Evolutionary conservation across 306 rosid genomes (phyloP).

Genomic region (Prunus mume): DNA sequence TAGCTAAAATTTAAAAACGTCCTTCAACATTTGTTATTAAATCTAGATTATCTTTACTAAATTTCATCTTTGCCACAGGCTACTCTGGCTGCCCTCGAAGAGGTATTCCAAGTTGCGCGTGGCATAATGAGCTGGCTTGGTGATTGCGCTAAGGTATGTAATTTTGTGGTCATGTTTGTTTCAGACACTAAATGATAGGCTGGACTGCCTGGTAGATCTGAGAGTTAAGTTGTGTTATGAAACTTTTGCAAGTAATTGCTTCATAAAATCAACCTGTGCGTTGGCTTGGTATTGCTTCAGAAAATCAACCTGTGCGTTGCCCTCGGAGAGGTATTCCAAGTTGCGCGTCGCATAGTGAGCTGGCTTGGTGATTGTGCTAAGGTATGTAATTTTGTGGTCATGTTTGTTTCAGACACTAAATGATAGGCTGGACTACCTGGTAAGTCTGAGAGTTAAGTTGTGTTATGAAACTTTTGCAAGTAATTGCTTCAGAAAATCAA

Average conservation of each 20-base stretch:
- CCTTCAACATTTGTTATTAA: neutral
- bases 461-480: slow-evolving; percentile 39
- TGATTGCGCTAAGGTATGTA: slow-evolving; percentile 77
- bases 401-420: slow-evolving; percentile 7
- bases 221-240: slow-evolving; percentile 11
- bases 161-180: slow-evolving; percentile 2
- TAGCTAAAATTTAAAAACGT: neutral
- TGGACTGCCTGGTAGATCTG: slow-evolving; percentile 9
- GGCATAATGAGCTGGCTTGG: slow-evolving; percentile 85
- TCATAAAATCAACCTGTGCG: slow-evolving; percentile 74
- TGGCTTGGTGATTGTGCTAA: slow-evolving; percentile 95
- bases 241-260: slow-evolving; percentile 60
- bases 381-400: slow-evolving; percentile 32
- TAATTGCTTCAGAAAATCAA: slow-evolving; percentile 72
- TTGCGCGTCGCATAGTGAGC: slow-evolving; percentile 74
- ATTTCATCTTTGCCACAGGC: slow-evolving; percentile 40
- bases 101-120: slow-evolving; percentile 82
- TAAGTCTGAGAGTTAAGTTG: slow-evolving; percentile 11
- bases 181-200: slow-evolving; percentile 5
- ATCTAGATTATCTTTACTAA: slow-evolving; percentile 1
- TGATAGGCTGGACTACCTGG: slow-evolving; percentile 2
- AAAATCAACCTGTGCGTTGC: too few relatives aligned
- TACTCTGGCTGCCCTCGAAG: slow-evolving; percentile 88
- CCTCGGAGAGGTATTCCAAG: slow-evolving; percentile 86
- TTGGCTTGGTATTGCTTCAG: too few relatives aligned